Conservation (phyloP, 495 filamentous ascomycete genomes). For the Melanomma pulvis-pyrius region DNA sequence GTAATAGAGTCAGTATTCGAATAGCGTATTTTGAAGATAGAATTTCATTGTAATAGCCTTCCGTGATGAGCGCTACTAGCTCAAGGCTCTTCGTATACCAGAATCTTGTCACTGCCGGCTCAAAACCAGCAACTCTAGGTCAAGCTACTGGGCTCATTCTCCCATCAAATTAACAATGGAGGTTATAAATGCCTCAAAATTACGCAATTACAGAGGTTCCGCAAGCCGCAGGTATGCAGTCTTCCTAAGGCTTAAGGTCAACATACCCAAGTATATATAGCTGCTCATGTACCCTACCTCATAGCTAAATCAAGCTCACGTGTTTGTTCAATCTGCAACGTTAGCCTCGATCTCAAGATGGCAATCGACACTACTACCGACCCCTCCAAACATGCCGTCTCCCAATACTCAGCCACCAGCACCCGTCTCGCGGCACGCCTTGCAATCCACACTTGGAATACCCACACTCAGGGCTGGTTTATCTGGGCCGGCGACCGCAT, state of each 20-base stretch:
- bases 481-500: conserved; percentile 5
- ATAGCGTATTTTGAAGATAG: too few relatives aligned
- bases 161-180: too few relatives aligned
- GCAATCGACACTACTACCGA: background rate
- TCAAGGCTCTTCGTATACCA: too few relatives aligned
- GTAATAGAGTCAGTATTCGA: too few relatives aligned
- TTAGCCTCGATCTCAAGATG: background rate
- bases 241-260: background rate
- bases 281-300: background rate
- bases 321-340: background rate
- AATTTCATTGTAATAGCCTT: too few relatives aligned
- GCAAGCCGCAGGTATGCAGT: background rate
- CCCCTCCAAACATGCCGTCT: conserved; percentile 8
- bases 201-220: conserved; percentile 9
- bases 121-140: too few relatives aligned
- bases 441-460: conserved; percentile 14
- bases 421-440: conserved; percentile 1
- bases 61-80: too few relatives aligned
- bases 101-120: too few relatives aligned
- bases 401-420: conserved; percentile 10
- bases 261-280: background rate
- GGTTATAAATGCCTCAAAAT: conserved; percentile 1
- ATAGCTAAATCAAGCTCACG: background rate
- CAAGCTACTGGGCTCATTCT: too few relatives aligned
- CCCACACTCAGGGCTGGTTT: conserved; percentile 6